Evolutionary conservation across 202 grass and related monocot genomes (phyloP), one percentile per base, ranked within the genome.

Genomic region (Zizania palustris): DNA sequence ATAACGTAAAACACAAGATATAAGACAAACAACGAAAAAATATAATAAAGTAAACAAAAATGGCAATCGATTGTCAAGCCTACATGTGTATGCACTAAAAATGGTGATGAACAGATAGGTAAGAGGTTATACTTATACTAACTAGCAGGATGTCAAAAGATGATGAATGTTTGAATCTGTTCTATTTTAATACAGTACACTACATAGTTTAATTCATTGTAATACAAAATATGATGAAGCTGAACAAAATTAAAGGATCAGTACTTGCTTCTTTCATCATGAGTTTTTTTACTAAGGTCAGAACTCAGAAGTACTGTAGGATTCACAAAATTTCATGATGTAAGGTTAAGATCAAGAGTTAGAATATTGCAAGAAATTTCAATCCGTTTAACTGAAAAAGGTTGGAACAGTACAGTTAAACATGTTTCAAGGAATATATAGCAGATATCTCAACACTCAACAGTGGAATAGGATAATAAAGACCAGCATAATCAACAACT

Each of bases 271-370:
- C n/a, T n/a, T n/a, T n/a, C n/a, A n/a, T n/a, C n/a, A n/a, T n/a
- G n/a, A 80, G 4, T 75, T 74, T 67, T n/a, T 60, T 60, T 33
- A 75, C 6, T 60, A 67, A 63, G 28, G 49, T 83, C 45, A 15
- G 33, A 71, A 71, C 22, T 10, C 6, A 37, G 53, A 55, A 71
- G 7, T n/a, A n/a, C 39, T 45, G 9, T 19, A 36, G 6, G 13
- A 46, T 2, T 36, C 14, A 5, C 9, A 67, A 1, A 71, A 71
- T 53, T 51, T 12, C 8, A 10, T 28, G 11, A 22, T 62, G 34
- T 20, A 19, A 7, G 8, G 5, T 28, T 16, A 48, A 82, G 35
- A 13, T 9, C 15, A 67, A 28, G n/a, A 67, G 9, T 65, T 16
- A 9, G 12, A 53, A 53, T 53, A 67, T 77, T 67, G 37, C 5